Percentiles rank a stretch among this genome's conserved stretches.
These are phyloP conservation scores for Cordyceps pruinosa DNA, from an alignment of 2,329 filamentous ascomycete genomes.

Conservation along the genomic window DNA sequence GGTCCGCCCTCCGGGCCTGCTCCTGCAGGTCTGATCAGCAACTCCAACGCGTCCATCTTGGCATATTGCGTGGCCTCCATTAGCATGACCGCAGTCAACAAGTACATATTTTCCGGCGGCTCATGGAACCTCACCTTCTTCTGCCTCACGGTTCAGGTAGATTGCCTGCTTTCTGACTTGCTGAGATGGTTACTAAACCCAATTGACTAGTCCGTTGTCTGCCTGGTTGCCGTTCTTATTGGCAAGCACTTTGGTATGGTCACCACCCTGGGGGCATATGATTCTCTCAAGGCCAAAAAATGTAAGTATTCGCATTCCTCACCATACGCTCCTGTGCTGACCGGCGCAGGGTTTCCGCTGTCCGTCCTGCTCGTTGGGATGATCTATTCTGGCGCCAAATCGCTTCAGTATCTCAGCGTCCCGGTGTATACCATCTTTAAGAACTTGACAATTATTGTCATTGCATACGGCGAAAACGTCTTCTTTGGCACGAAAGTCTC, in stretches of 20 bases:
- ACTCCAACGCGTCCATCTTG: conserved; percentile 71
- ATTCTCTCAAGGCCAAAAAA: conserved; percentile 81
- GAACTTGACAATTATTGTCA: conserved; percentile 97
- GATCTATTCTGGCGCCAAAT: conserved; percentile 97
- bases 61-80: conserved; percentile 96
- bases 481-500: conserved; percentile 96
- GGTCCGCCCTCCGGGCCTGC: neutral
- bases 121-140: conserved; percentile 97
- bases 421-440: conserved; percentile 99
- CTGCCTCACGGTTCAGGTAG: conserved; percentile 85
- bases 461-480: conserved; percentile 94
- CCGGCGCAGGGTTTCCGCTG: conserved; percentile 79
- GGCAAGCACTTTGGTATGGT: conserved; percentile 81
- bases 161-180: conserved; percentile 19
- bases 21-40: conserved; percentile 41
- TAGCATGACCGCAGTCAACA: conserved; percentile 99
- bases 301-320: conserved; percentile 51
- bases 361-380: conserved; percentile 94
- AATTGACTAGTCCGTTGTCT: conserved; percentile 67
- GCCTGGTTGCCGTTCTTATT: conserved; percentile 72
- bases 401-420: conserved; percentile 91
- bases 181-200: conserved; percentile 11
- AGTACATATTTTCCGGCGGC: conserved; percentile 88
- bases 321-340: conserved; percentile 15
- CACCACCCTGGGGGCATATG: conserved; percentile 74